Evolutionary conservation across 169 alveolate species (phyloP), one percentile per base, ranked within the genome.

Genomic region (Besnoitia besnoiti): DNA sequence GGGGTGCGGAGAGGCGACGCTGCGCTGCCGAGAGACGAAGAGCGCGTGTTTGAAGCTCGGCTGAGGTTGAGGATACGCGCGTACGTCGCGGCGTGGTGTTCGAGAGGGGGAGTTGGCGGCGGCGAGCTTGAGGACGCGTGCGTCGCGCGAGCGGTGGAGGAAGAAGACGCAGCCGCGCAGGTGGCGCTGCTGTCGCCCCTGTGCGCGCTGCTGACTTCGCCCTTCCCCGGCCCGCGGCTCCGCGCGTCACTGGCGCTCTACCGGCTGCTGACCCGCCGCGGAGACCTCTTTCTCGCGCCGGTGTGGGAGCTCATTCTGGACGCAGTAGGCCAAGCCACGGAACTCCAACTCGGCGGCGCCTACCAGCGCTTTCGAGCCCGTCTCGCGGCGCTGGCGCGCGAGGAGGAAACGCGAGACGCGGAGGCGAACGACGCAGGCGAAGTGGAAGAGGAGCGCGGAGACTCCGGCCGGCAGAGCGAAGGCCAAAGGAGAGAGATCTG

Each of bases 321-420:
- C 33, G 55, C 87, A 3, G 33, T 77, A n/a, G 59, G 87, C 27
- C 4, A 19, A 10, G 49, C 61, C 59, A 44, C 61, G 55, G 44
- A 77, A 37, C 87, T 27, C 37, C 87, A 77, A 27, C 87, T 77
- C 37, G 87, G 87, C 37, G 59, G 55, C 59, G 40, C 44, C 87
- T 77, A 77, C 59, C 87, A 19, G 61, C 59, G 37, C 87, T 19
- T n/a, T 7, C 82, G 8, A 1, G 27, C 39, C 10, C 39, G 47
- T 73, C 37, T 77, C 21, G 44, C n/a, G 49, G 40, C 49, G 39
- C 87, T 77, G 30, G 14, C 40, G n/a, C 50, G 30, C 37, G 44
- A 37, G 30, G 61, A 37, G 50, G 27, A 77, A 24, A 35, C 21
- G 33, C 40, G 3, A 27, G 59, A 19, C 2, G 87, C n/a, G 30